Evolutionary conservation across 768 basidiomycete species (phyloP).

Genomic region (Hygrophorus pudorinus): DNA sequence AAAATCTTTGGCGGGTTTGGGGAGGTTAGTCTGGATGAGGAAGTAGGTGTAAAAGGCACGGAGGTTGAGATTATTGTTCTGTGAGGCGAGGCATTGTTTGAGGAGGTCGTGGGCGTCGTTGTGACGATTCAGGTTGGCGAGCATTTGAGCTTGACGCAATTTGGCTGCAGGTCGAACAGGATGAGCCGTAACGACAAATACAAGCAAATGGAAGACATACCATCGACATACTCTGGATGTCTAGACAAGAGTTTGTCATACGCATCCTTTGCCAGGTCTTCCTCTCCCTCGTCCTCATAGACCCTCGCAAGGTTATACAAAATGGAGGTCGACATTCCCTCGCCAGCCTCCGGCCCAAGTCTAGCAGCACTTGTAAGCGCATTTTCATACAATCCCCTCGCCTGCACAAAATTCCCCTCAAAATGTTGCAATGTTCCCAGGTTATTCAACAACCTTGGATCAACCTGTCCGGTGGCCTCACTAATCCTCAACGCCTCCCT

Average conservation of each 20-base stretch:
- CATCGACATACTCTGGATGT: constrained; percentile 95
- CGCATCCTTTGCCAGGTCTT: constrained; percentile 66
- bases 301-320: constrained; percentile 88
- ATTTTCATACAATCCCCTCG: constrained; percentile 59
- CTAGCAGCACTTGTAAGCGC: constrained; percentile 52
- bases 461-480: constrained; percentile 34
- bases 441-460: constrained; percentile 74
- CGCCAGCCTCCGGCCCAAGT: constrained; percentile 37
- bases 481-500: constrained; percentile 64
- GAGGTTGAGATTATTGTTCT: constrained; percentile 71
- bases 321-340: constrained; percentile 71
- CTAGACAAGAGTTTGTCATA: constrained; percentile 80
- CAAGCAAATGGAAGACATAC: constrained; percentile 37
- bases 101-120: constrained; percentile 82
- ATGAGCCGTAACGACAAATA: constrained; percentile 1
- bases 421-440: constrained; percentile 67
- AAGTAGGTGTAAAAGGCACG: constrained; percentile 93
- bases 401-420: constrained; percentile 47
- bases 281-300: constrained; percentile 79
- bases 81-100: constrained; percentile 80
- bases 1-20: constrained; percentile 75
- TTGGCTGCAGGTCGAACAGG: constrained; percentile 53
- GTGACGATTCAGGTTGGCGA: constrained; percentile 54
- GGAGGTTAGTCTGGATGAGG: constrained; percentile 67
- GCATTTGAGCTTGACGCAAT: constrained; percentile 81